Conservation (phyloP, 176 grass and related monocot species). For the Pontederia crassipes region DNA sequence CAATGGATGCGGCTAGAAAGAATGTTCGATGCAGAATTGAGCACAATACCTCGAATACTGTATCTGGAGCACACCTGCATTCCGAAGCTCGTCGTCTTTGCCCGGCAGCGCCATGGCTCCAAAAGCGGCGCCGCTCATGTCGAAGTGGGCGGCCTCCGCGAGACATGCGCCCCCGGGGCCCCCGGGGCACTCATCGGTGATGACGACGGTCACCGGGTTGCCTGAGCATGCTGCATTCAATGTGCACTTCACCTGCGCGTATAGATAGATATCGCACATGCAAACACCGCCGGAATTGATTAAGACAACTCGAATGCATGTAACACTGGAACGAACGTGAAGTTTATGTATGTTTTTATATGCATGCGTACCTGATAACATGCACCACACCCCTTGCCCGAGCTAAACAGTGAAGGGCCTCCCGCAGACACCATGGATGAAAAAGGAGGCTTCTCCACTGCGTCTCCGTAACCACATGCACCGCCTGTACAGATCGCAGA, state of each 20-base stretch:
- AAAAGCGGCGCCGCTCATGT: constrained; percentile 78
- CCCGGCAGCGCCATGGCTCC: constrained; percentile 48
- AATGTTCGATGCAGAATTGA: neutral
- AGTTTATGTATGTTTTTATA: neutral
- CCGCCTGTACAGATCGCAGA: constrained; percentile 35
- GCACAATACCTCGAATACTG: constrained; percentile 33
- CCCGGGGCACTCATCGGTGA: constrained; percentile 50
- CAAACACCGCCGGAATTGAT: neutral
- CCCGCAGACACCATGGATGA: constrained; percentile 61
- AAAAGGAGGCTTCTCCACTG: constrained; percentile 43
- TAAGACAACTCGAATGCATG: neutral
- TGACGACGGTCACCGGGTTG: constrained; percentile 41
- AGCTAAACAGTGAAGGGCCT: constrained; percentile 56
- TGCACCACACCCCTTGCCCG: constrained; percentile 73
- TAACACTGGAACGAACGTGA: neutral
- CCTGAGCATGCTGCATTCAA: constrained; percentile 32
- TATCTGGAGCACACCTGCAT: constrained; percentile 40
- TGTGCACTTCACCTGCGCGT: constrained; percentile 10
- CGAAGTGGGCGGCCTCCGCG: constrained; percentile 50
- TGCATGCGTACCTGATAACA: constrained; percentile 56
- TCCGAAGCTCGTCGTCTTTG: constrained; percentile 48
- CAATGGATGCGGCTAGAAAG: neutral
- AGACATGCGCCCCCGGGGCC: constrained; percentile 40
- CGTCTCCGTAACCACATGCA: constrained; percentile 63
- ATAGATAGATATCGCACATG: too few relatives aligned